A percentile compares a stretch with the other conserved stretches of the same genome.
phyloP scores from a whole-genome alignment of 495 filamentous ascomycete genomes.

The Penicillium goetzii region DNA sequence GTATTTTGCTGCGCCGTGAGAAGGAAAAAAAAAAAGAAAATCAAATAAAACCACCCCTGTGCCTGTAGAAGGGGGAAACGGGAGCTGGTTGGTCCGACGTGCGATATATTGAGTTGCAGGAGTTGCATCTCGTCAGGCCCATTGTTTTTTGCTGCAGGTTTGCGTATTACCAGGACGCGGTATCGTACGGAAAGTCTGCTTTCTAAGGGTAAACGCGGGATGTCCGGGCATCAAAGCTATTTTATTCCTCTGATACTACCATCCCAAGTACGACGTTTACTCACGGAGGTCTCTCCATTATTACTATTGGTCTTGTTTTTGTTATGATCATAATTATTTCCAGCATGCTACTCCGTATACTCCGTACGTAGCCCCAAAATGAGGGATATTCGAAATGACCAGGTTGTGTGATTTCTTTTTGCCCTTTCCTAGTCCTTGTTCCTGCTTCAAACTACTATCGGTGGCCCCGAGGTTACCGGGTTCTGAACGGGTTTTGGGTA shows the following conservation, averaged over 20 bases:
- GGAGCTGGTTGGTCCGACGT: slow-evolving; percentile 36
- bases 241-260: not conserved
- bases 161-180: slow-evolving; percentile 30
- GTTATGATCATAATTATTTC: not conserved
- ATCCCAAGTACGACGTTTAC: not conserved
- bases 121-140: slow-evolving; percentile 28
- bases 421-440: not conserved
- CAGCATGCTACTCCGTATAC: not conserved
- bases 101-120: slow-evolving; percentile 33
- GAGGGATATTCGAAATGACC: slow-evolving; percentile 1
- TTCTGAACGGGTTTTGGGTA: not conserved
- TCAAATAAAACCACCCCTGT: slow-evolving; percentile 27
- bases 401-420: not conserved
- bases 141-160: slow-evolving; percentile 8
- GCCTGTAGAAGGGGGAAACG: slow-evolving; percentile 26
- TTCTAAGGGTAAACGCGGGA: slow-evolving; percentile 24
- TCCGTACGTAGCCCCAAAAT: not conserved
- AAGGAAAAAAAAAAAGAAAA: slow-evolving; percentile 19
- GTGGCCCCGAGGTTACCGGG: not conserved
- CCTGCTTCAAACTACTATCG: not conserved
- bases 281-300: not conserved
- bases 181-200: slow-evolving; percentile 24
- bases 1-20: not conserved
- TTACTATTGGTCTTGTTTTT: not conserved
- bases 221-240: not conserved